A percentile compares a stretch with the other conserved stretches of the same genome.
Conservation (phyloP, 164 flowering plant species). For the Piper longum region DNA sequence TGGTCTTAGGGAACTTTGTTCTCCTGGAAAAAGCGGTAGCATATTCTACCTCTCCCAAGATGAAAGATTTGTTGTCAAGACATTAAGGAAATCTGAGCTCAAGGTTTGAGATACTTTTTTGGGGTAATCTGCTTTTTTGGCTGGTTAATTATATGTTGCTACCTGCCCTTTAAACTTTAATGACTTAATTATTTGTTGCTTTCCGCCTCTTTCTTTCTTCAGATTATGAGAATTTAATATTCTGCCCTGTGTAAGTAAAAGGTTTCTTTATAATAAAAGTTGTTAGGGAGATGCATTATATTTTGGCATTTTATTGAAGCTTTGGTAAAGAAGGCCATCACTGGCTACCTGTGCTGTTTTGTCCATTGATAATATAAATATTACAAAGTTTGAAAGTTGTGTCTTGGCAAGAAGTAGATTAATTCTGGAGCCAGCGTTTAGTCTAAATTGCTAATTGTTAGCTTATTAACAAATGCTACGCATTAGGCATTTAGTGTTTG, state of each 20-base stretch:
- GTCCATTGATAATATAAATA: not conserved
- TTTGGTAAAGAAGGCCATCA: too few species aligned
- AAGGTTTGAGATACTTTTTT: constrained; percentile 37
- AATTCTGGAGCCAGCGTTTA: not conserved
- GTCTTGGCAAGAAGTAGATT: not conserved
- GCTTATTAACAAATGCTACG: not conserved
- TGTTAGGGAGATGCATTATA: too few species aligned
- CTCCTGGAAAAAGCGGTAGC: constrained; percentile 98
- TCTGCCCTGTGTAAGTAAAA: not conserved
- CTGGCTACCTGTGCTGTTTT: not conserved
- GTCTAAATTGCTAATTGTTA: not conserved
- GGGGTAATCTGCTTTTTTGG: not conserved
- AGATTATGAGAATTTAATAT: too few species aligned
- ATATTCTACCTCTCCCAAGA: constrained; percentile 83
- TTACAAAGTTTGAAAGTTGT: too few species aligned
- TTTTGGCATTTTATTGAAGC: too few species aligned
- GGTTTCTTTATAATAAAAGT: too few species aligned
- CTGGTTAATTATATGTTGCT: not conserved
- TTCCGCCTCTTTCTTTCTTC: not conserved
- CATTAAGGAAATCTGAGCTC: constrained; percentile 55
- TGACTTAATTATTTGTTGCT: not conserved
- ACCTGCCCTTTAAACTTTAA: not conserved
- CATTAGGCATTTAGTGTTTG: not conserved
- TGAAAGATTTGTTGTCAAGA: constrained; percentile 87
- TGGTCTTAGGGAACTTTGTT: constrained; percentile 80